phyloP scores from a whole-genome alignment of 148 eudicot genomes.

The Gaultheria prostrata region DNA sequence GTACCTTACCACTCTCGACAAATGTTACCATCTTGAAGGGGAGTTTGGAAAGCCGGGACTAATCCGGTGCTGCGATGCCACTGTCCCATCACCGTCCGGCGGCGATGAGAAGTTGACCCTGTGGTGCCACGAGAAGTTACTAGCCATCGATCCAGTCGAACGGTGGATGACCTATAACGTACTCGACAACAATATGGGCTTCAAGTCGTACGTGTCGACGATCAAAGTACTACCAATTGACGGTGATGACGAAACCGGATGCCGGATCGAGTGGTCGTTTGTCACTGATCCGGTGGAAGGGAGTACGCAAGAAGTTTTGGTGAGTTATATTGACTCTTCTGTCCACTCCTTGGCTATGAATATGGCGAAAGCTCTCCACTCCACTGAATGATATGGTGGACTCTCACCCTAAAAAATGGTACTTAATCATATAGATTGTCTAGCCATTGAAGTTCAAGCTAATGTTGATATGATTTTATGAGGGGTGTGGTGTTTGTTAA shows the following conservation, averaged over 20 bases:
- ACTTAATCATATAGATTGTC: not conserved
- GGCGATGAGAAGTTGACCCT: conserved; percentile 12
- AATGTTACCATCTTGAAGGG: conserved; percentile 37
- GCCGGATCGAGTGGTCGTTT: conserved; percentile 25
- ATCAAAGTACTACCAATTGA: conserved; percentile 5
- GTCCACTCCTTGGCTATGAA: conserved; percentile 16
- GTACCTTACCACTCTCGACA: conserved; percentile 34
- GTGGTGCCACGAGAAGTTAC: conserved; percentile 41
- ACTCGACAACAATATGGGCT: conserved; percentile 22
- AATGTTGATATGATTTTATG: not conserved
- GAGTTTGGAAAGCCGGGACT: conserved; percentile 33
- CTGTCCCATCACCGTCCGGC: conserved; percentile 12
- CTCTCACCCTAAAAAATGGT: not conserved
- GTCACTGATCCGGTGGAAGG: conserved; percentile 26
- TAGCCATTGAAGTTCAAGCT: not conserved
- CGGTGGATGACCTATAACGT: conserved; percentile 18
- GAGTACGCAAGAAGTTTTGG: conserved; percentile 12
- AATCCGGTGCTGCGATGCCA: conserved; percentile 41
- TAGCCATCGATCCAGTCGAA: conserved; percentile 26
- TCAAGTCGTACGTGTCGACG: conserved; percentile 14
- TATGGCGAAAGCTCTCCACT: conserved; percentile 15
- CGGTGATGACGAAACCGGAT: conserved; percentile 7
- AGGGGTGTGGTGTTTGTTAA: too few relatives aligned
- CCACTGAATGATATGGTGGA: not conserved
- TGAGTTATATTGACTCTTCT: conserved; percentile 16